phyloP scores from a whole-genome alignment of 2,329 filamentous ascomycete species.

The Penicillium sp. region DNA sequence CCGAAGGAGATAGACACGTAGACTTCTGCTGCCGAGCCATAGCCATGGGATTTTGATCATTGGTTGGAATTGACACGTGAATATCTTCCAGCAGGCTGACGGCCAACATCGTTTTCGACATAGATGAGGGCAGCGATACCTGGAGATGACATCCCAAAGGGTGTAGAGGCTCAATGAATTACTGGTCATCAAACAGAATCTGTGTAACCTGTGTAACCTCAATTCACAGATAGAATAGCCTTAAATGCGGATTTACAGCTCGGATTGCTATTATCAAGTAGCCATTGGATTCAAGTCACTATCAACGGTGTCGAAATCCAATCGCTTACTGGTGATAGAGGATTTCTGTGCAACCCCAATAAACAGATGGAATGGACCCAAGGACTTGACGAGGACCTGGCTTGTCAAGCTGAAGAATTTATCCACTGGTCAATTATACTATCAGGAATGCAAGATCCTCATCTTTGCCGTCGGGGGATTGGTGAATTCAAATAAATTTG shows the following conservation, averaged over 20 bases:
- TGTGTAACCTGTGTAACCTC: not conserved
- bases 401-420: conserved; percentile 12
- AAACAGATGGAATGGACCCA: not conserved
- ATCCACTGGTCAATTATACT: conserved; percentile 5
- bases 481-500: conserved; percentile 14
- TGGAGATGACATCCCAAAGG: too few species aligned
- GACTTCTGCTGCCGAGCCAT: too few species aligned
- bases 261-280: not conserved
- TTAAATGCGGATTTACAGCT: not conserved
- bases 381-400: conserved; percentile 15
- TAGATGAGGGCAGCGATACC: too few species aligned
- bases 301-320: not conserved
- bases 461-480: conserved; percentile 26
- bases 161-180: too few species aligned
- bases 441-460: conserved; percentile 17
- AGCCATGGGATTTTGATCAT: too few species aligned
- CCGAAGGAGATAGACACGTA: too few species aligned
- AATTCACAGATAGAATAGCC: not conserved
- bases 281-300: not conserved
- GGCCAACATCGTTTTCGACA: too few species aligned
- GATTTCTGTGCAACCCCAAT: not conserved
- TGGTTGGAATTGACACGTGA: too few species aligned
- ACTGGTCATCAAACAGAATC: too few species aligned
- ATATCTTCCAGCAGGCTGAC: too few species aligned
- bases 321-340: not conserved